phyloP scores from a whole-genome alignment of 2,329 filamentous ascomycete species.

The Alternaria conjuncta region DNA sequence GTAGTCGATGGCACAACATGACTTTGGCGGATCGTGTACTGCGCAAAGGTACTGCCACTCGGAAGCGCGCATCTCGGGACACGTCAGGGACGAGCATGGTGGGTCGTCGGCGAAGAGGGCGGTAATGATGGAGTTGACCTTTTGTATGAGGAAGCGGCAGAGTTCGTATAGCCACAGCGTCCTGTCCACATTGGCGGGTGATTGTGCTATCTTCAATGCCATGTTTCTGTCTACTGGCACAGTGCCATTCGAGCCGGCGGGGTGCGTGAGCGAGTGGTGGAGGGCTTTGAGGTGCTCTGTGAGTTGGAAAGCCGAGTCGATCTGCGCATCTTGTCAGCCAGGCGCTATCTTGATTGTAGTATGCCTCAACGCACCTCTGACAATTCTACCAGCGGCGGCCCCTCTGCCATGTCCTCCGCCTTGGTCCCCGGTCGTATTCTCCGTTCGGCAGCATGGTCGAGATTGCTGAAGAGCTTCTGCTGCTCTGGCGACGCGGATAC shows the following conservation, averaged over 20 bases:
- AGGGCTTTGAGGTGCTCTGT: conserved; percentile 96
- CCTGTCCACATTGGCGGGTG: conserved; percentile 81
- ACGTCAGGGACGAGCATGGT: conserved; percentile 86
- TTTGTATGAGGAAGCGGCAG: conserved; percentile 91
- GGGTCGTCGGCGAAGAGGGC: conserved; percentile 91
- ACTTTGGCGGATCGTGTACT: conserved; percentile 94
- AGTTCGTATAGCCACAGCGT: conserved; percentile 98
- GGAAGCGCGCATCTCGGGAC: conserved; percentile 96
- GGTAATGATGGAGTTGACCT: conserved; percentile 90
- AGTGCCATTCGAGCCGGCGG: conserved; percentile 61
- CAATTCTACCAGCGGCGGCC: conserved; percentile 85
- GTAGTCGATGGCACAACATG: conserved; percentile 98
- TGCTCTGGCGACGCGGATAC: conserved; percentile 66
- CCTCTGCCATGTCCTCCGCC: conserved; percentile 89
- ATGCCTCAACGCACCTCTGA: conserved; percentile 69
- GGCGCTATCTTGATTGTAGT: neutral
- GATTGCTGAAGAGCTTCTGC: conserved; percentile 59
- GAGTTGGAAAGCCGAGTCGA: conserved; percentile 95
- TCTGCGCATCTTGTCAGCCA: conserved; percentile 59
- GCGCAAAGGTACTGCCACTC: conserved; percentile 99
- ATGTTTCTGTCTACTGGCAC: conserved; percentile 77
- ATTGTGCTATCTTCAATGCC: conserved; percentile 76
- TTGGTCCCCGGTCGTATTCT: conserved; percentile 93
- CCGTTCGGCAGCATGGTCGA: conserved; percentile 77
- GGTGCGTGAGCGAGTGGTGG: conserved; percentile 80